Base-by-base conservation (phyloP, 371 early-diverging fungal genomes). In the Synchytrium microbalum region DNA sequence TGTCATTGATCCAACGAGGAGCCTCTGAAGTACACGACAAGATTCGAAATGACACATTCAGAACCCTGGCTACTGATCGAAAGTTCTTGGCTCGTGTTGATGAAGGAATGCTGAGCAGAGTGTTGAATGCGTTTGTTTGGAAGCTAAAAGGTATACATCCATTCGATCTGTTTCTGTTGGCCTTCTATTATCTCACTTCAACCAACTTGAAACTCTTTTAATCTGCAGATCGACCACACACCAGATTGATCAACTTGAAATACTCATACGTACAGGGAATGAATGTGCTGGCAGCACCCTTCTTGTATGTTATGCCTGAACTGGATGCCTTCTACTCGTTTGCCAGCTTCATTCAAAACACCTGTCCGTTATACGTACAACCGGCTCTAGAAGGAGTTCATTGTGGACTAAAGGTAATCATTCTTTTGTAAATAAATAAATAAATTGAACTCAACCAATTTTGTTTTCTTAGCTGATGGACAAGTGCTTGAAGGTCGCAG, bases 251-350 rank as follows among this genome's bases (percentile, higher is more conserved):
- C 28, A 80, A 75, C 64, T 58, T 77, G 59, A 71, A 77, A 31
- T 86, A 90, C 60, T 81, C 90, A 16, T 96, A 96, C 74, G 93
- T 95, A 23, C 94, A 93, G 72, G 95, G 95, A 53, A 93, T 95
- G 93, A 96, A 95, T 74, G 92, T 92, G 33, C 72, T 95, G 56
- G 84, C 85, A 27, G 94, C 92, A n/a, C 95, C 95, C 3, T 93
- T 96, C 69, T 75, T 94, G 26, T 93, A 86, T 71, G 86, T 86
- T 0, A 86, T 96, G 88, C 84, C 90, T 24, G 97, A 96, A 72
- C 80, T 94, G 72, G 93, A 92, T 58, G 94, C 93, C 0, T 95
- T 90, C 70, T 91, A 84, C 73, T 77, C 89, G 1, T 93, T 90
- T 72, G 82, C 87, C 16, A 84, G 80, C 8, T 91, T 96, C 66